Conservation (phyloP, 2,329 filamentous ascomycete species). For the Penicillium sp. region DNA sequence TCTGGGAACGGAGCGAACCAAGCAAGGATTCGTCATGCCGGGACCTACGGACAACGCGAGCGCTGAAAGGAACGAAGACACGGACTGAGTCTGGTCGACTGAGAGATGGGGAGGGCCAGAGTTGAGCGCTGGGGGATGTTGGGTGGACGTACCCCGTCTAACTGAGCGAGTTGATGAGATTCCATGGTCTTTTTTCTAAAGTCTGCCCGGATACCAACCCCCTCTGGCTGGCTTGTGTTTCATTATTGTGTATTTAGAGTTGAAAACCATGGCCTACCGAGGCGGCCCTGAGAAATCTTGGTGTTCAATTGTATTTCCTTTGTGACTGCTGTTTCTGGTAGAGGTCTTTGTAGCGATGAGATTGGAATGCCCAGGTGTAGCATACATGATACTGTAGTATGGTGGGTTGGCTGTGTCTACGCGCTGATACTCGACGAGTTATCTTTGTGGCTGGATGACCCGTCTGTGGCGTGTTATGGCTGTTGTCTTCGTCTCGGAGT, state of each 20-base stretch:
- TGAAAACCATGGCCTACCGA: conserved; percentile 37
- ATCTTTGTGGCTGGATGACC: too few species aligned
- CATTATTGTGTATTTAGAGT: conserved; percentile 44
- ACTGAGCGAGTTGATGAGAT: conserved; percentile 27
- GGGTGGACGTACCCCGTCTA: conserved; percentile 14
- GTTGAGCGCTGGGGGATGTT: conserved; percentile 2
- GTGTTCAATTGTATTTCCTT: conserved; percentile 29
- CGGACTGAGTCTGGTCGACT: background rate
- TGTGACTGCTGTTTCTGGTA: conserved; percentile 14
- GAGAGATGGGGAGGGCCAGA: conserved; percentile 1
- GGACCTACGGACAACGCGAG: too few species aligned
- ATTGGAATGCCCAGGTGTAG: too few species aligned
- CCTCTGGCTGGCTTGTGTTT: conserved; percentile 34
- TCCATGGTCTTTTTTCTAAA: conserved; percentile 22
- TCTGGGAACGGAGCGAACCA: conserved; percentile 4
- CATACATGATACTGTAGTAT: too few species aligned
- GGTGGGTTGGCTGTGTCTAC: too few species aligned
- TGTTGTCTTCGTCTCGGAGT: too few species aligned
- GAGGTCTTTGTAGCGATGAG: background rate
- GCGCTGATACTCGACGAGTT: too few species aligned
- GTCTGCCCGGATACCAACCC: conserved; percentile 26
- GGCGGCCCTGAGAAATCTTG: conserved; percentile 34
- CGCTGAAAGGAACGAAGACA: too few species aligned
- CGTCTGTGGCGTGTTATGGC: too few species aligned
- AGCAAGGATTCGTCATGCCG: conserved; percentile 1